These are phyloP conservation scores for Pinus albicaulis DNA, from an alignment of 75 land plant species.

Conservation along the genomic window DNA sequence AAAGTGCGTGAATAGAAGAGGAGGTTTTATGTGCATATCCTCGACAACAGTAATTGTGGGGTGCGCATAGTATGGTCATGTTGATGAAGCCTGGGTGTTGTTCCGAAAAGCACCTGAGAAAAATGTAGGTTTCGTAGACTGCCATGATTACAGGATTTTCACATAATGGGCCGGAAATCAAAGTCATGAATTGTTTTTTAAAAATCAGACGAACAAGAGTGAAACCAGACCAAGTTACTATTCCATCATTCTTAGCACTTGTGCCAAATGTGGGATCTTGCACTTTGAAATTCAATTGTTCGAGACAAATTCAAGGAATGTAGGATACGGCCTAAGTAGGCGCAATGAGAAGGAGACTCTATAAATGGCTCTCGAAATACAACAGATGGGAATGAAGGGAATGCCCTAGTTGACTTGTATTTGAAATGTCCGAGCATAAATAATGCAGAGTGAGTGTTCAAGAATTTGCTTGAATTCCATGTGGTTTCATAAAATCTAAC, in stretches of 20 bases:
- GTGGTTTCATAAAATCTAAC: conserved; percentile 58
- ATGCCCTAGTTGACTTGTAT: conserved; percentile 56
- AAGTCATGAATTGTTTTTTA: not conserved
- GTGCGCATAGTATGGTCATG: too few relatives aligned
- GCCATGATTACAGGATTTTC: conserved; percentile 17
- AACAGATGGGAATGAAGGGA: conserved; percentile 35
- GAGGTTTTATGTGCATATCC: too few relatives aligned
- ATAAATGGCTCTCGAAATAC: conserved; percentile 42
- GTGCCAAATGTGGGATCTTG: too few relatives aligned
- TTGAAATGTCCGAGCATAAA: conserved; percentile 36
- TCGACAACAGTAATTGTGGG: too few relatives aligned
- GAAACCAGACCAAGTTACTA: conserved; percentile 1
- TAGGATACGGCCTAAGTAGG: too few relatives aligned
- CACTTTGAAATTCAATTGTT: too few relatives aligned
- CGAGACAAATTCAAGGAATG: too few relatives aligned
- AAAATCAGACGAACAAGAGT: conserved; percentile 5
- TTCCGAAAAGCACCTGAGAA: too few relatives aligned
- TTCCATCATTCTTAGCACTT: not conserved
- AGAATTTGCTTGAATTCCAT: conserved; percentile 31
- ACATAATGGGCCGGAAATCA: not conserved
- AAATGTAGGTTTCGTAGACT: conserved; percentile 21
- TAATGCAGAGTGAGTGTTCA: conserved; percentile 39
- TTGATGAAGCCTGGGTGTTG: too few relatives aligned
- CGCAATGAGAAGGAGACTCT: conserved; percentile 29
- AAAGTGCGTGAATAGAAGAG: too few relatives aligned